Evolutionary conservation across 2,329 filamentous ascomycete species (phyloP).

Genomic region (Cercospora citrullina): DNA sequence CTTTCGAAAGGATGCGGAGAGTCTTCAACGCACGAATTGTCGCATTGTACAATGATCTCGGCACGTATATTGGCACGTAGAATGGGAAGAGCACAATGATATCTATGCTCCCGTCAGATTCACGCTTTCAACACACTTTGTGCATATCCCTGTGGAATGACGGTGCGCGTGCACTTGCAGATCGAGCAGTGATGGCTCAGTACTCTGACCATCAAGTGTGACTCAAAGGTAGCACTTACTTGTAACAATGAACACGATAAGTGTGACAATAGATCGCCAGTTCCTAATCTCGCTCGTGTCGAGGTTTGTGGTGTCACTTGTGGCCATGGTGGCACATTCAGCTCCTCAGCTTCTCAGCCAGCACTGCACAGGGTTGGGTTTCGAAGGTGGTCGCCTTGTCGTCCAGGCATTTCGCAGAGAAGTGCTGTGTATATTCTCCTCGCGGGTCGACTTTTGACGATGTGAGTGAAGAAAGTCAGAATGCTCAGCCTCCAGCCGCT

Average conservation of each 20-base stretch:
- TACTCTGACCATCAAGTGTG: background rate
- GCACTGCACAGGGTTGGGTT: background rate
- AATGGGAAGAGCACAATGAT: constrained; percentile 69
- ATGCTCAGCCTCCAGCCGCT: background rate
- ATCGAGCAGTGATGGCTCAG: background rate
- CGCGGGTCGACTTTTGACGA: background rate
- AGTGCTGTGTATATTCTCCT: background rate
- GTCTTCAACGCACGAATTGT: constrained; percentile 48
- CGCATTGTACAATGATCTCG: constrained; percentile 51
- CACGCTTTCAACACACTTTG: no score
- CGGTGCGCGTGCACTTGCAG: background rate
- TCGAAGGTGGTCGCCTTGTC: background rate
- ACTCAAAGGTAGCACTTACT: constrained; percentile 55
- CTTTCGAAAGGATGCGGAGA: constrained; percentile 55
- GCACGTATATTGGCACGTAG: constrained; percentile 62
- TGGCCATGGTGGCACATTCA: constrained; percentile 3
- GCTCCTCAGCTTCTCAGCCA: background rate
- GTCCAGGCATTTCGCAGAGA: constrained; percentile 4
- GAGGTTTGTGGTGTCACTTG: constrained; percentile 32
- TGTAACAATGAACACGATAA: constrained; percentile 67
- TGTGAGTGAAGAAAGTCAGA: background rate
- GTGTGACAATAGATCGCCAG: constrained; percentile 70
- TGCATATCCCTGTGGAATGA: background rate
- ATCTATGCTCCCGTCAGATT: constrained; percentile 49
- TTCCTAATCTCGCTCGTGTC: constrained; percentile 59